Conservation (phyloP, 2,329 filamentous ascomycete species). For the Dactylellina drechsleri region DNA sequence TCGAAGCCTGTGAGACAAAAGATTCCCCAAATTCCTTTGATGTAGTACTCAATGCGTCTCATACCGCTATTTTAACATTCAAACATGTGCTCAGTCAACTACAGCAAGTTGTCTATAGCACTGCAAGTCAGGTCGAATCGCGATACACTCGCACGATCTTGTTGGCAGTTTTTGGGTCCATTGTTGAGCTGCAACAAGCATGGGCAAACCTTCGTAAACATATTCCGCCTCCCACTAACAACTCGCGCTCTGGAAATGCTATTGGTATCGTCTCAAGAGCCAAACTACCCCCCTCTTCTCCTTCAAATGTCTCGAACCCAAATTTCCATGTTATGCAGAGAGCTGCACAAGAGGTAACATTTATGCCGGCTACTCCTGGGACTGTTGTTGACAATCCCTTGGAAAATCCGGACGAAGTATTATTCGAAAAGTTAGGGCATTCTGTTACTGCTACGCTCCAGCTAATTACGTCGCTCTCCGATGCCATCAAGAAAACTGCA, state of each 20-base stretch:
- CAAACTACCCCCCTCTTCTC: slow-evolving; percentile 38
- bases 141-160: slow-evolving; percentile 57
- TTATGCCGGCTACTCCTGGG: slow-evolving; percentile 52
- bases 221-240: slow-evolving; percentile 40
- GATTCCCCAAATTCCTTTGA: slow-evolving; percentile 56
- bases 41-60: slow-evolving; percentile 57
- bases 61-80: slow-evolving; percentile 57
- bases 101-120: slow-evolving; percentile 54
- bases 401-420: slow-evolving; percentile 54
- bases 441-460: slow-evolving; percentile 56
- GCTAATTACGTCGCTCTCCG: slow-evolving; percentile 56
- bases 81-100: slow-evolving; percentile 57
- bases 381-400: slow-evolving; percentile 53
- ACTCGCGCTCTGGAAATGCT: slow-evolving; percentile 13
- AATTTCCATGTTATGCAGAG: slow-evolving; percentile 7
- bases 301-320: slow-evolving; percentile 19
- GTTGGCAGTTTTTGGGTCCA: slow-evolving; percentile 58
- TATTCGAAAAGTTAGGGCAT: slow-evolving; percentile 57
- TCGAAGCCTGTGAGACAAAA: slow-evolving; percentile 57
- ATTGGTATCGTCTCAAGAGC: slow-evolving; percentile 11
- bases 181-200: slow-evolving; percentile 57
- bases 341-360: slow-evolving; percentile 23
- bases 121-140: slow-evolving; percentile 54
- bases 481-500: slow-evolving; percentile 56
- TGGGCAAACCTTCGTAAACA: slow-evolving; percentile 57